These are phyloP conservation scores for Rhodotorula sp. DNA, from an alignment of 1,284 basidiomycete genomes.

Conservation along the genomic window DNA sequence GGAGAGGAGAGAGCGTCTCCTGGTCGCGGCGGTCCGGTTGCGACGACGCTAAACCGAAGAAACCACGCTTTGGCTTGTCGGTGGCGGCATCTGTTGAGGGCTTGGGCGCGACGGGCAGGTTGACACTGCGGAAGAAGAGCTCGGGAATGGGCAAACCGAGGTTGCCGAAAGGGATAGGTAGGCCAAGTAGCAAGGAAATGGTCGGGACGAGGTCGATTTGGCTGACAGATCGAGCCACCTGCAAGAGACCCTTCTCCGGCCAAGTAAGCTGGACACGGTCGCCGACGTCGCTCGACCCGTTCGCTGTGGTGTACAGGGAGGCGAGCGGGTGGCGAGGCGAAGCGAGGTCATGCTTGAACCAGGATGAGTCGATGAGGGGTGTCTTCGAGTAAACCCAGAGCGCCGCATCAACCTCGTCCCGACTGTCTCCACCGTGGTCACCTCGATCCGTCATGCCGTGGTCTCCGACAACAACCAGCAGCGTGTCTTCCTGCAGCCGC, in stretches of 20 bases:
- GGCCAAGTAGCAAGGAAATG: conserved; percentile 82
- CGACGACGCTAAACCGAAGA: conserved; percentile 16
- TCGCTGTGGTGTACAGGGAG: not conserved
- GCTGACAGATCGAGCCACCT: conserved; percentile 64
- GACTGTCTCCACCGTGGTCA: conserved; percentile 91
- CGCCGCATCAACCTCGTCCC: conserved; percentile 78
- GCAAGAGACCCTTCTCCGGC: conserved; percentile 45
- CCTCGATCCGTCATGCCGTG: conserved; percentile 96
- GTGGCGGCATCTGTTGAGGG: not conserved
- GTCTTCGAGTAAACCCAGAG: conserved; percentile 85
- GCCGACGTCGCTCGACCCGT: conserved; percentile 10
- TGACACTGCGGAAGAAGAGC: conserved; percentile 58
- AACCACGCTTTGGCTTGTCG: conserved; percentile 19
- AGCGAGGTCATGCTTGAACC: conserved; percentile 25
- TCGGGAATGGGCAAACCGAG: conserved; percentile 90
- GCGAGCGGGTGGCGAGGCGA: conserved; percentile 28
- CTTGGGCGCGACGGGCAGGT: conserved; percentile 26
- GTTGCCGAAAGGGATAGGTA: conserved; percentile 94
- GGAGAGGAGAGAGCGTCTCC: conserved; percentile 33
- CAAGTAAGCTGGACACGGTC: conserved; percentile 29
- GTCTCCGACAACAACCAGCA: conserved; percentile 89
- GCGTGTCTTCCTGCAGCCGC: conserved; percentile 70
- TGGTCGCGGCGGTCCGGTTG: conserved; percentile 9
- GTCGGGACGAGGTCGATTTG: conserved; percentile 95
- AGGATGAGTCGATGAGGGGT: conserved; percentile 38